A percentile compares a stretch with the other conserved stretches of the same genome.
These are phyloP conservation scores for Parietichytrium sp. DNA, from an alignment of 108 stramenopile genomes.

Conservation along the genomic window DNA sequence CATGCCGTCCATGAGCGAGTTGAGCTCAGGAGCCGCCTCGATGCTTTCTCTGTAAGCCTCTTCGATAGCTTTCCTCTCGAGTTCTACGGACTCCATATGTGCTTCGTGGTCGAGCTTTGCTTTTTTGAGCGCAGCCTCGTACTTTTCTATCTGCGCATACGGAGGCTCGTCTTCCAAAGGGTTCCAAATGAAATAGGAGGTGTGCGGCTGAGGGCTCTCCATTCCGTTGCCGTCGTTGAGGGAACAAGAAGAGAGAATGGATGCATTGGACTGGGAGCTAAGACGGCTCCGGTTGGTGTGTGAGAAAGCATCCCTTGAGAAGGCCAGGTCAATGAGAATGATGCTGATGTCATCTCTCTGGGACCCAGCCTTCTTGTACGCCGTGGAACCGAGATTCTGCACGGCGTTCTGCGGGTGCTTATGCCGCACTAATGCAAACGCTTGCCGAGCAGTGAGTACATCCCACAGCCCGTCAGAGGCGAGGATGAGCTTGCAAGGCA, in stretches of 20 bases:
- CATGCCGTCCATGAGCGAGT: no score
- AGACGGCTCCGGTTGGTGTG: neutral
- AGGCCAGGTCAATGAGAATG: neutral
- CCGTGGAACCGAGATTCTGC: neutral
- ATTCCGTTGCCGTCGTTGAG: neutral
- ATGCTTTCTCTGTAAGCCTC: no score
- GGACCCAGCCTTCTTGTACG: neutral
- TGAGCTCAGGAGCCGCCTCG: no score
- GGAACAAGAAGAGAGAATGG: neutral
- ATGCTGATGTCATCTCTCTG: conserved; percentile 15
- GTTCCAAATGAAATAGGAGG: neutral
- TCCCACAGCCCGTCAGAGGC: conserved; percentile 38
- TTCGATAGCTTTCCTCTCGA: no score
- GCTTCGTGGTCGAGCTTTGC: no score
- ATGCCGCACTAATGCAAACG: neutral
- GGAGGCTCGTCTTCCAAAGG: neutral
- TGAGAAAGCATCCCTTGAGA: neutral
- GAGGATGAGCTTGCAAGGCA: neutral
- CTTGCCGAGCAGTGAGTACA: neutral
- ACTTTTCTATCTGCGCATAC: neutral
- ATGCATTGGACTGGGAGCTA: neutral
- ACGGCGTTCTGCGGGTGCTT: neutral
- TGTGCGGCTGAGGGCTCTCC: neutral
- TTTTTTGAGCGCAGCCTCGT: neutral
- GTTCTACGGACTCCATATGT: no score